Conservation (phyloP, 495 filamentous ascomycete species). For the Aspergillus sparsus region DNA sequence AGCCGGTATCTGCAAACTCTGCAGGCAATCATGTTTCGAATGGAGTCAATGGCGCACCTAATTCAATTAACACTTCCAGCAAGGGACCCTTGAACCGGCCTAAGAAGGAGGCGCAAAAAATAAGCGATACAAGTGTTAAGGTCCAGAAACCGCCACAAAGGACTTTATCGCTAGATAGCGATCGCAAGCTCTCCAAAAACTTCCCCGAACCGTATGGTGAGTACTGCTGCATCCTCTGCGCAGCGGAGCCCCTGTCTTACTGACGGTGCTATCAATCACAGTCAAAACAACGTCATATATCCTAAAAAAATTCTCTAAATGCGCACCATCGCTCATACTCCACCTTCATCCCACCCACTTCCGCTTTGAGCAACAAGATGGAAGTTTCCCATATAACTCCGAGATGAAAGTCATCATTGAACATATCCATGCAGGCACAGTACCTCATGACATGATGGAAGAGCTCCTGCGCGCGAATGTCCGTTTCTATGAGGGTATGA, state of each 20-base stretch:
- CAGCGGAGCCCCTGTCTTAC: slow-evolving; percentile 11
- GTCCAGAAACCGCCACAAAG: slow-evolving; percentile 36
- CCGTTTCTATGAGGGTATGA: slow-evolving; percentile 83
- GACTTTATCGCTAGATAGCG: slow-evolving; percentile 35
- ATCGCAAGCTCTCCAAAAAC: slow-evolving; percentile 40
- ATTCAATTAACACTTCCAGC: slow-evolving; percentile 31
- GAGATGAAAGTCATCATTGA: slow-evolving; percentile 84
- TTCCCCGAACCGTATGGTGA: slow-evolving; percentile 54
- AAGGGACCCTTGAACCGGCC: slow-evolving; percentile 53
- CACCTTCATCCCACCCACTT: slow-evolving; percentile 86
- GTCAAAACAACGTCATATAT: slow-evolving; percentile 74
- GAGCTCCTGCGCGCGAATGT: slow-evolving; percentile 66
- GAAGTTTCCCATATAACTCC: slow-evolving; percentile 84
- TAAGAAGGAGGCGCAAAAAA: slow-evolving; percentile 54
- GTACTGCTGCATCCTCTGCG: slow-evolving; percentile 13
- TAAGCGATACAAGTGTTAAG: slow-evolving; percentile 39
- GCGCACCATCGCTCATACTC: slow-evolving; percentile 77
- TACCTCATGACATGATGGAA: slow-evolving; percentile 74
- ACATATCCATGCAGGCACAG: slow-evolving; percentile 65
- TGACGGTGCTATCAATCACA: slow-evolving; percentile 30
- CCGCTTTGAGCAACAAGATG: slow-evolving; percentile 92
- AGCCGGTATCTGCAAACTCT: slow-evolving; percentile 36
- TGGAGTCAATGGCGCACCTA: slow-evolving; percentile 48
- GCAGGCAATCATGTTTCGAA: slow-evolving; percentile 26
- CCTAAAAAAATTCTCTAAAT: slow-evolving; percentile 75